Percentiles rank a stretch among this genome's conserved stretches.
phyloP scores from a whole-genome alignment of 1,139 yeast species.

The Blastobotrys illinoisensis region DNA sequence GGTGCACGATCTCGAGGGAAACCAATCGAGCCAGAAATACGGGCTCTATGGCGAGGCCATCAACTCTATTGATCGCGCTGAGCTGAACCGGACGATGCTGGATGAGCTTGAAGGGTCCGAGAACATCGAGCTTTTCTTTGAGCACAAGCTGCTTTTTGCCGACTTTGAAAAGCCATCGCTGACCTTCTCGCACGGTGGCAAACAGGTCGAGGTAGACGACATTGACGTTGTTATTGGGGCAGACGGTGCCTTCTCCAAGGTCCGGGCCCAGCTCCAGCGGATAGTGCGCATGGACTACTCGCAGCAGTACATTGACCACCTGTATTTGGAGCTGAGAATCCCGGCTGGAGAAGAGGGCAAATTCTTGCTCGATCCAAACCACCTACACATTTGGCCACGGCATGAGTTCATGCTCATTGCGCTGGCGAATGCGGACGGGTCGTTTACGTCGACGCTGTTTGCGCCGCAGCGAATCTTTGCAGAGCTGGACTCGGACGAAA shows the following conservation, averaged over 20 bases:
- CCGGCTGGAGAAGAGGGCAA: slow-evolving; percentile 39
- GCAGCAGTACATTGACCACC: slow-evolving; percentile 80
- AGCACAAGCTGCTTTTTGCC: slow-evolving; percentile 44
- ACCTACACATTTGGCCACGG: slow-evolving; percentile 92
- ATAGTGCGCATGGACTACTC: slow-evolving; percentile 58
- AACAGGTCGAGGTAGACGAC: slow-evolving; percentile 20
- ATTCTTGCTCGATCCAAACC: slow-evolving; percentile 62
- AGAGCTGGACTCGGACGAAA: slow-evolving; percentile 39
- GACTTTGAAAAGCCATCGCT: slow-evolving; percentile 12
- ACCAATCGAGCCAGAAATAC: slow-evolving; percentile 63
- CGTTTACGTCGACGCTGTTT: slow-evolving; percentile 86
- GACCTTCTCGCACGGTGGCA: slow-evolving; percentile 6
- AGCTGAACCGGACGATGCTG: slow-evolving; percentile 58
- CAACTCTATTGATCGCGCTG: slow-evolving; percentile 76
- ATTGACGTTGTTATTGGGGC: slow-evolving; percentile 70
- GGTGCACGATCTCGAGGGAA: slow-evolving; percentile 71
- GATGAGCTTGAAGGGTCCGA: slow-evolving; percentile 50
- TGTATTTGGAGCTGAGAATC: slow-evolving; percentile 73
- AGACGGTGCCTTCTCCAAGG: slow-evolving; percentile 80
- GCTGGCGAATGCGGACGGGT: slow-evolving; percentile 75
- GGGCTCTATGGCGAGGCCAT: slow-evolving; percentile 83
- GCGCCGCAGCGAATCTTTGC: slow-evolving; percentile 75
- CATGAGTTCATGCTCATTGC: slow-evolving; percentile 85
- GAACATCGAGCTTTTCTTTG: slow-evolving; percentile 47
- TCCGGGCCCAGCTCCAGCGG: slow-evolving; percentile 65